Base-by-base conservation (phyloP, 2,329 filamentous ascomycete genomes). In the Coniochaeta sp. region DNA sequence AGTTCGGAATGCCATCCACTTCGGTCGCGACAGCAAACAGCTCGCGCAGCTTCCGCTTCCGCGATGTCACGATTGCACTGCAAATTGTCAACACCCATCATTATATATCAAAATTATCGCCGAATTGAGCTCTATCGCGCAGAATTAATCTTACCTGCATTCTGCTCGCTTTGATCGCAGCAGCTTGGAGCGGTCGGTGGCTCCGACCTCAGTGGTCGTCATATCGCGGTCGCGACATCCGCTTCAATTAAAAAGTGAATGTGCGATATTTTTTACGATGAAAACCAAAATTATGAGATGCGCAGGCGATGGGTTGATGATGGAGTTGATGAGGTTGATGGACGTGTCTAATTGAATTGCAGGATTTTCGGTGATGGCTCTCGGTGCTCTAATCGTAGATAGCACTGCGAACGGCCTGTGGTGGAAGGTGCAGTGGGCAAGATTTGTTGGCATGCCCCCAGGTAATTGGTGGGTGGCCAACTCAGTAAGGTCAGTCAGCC, bases 31-130 rank as follows among this genome's bases (percentile, higher is more conserved):
- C 85, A 68, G 84, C 82, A 80, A 89, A 96, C 69, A 96, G 84
- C 79, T 95, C 89, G 74, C 89, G 88, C 73, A 96, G 83, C 82
- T 96, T 96, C 76, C 91, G 88, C 85, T 96, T 95, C 77, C 90
- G 89, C 82, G 89, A 91, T 76, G 82, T 83, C 81, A 89, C 85
- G 83, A 89, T 87, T 83, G 83, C 81, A 77, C 86, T 89, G 72
- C 62, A 66, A 63, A 63, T 26, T 44, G 71, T 84, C 64, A 85
- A 74, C 70, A 80, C 60, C 61, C 62, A 70, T 58, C 76, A 77
- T 75, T 69, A 67, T 59, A 71, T 65, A 82, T 77, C 72, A 66
- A 74, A 73, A 67, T 70, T 67, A 79, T 80, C 77, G 77, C 75
- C 78, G 78, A 77, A 79, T 72, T 71, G 67, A 65, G 75, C 76